These are phyloP conservation scores for Acidomyces sp. DNA, from an alignment of 495 filamentous ascomycete genomes.

Conservation along the genomic window DNA sequence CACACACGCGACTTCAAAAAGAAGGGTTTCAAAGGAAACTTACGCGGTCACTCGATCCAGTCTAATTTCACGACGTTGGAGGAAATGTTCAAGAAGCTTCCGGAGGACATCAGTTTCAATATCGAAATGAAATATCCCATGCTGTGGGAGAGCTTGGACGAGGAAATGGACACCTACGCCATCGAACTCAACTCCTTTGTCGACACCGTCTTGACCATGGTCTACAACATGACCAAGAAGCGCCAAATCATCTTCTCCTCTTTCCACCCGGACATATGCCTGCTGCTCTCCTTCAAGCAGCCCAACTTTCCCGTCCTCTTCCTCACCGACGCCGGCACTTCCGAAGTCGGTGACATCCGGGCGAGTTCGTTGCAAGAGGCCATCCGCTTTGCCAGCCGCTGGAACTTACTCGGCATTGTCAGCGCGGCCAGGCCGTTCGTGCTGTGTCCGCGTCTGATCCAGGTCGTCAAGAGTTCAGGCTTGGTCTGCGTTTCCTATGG, in stretches of 20 bases:
- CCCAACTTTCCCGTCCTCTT: constrained; percentile 91
- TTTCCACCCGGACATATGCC: constrained; percentile 94
- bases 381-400: constrained; percentile 80
- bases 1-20: constrained; percentile 89
- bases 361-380: constrained; percentile 89
- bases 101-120: constrained; percentile 77
- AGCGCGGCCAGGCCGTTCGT: constrained; percentile 72
- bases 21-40: constrained; percentile 91
- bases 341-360: constrained; percentile 71
- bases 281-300: constrained; percentile 89
- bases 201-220: constrained; percentile 77
- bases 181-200: constrained; percentile 96
- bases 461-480: constrained; percentile 89
- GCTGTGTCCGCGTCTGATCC: constrained; percentile 76
- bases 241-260: constrained; percentile 88
- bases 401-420: constrained; percentile 90
- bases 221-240: constrained; percentile 60
- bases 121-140: constrained; percentile 99
- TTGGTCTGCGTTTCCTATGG: constrained; percentile 96
- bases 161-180: constrained; percentile 95
- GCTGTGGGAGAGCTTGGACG: constrained; percentile 82
- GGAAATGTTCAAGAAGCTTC: constrained; percentile 78
- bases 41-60: constrained; percentile 83
- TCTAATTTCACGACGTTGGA: constrained; percentile 88
- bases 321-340: constrained; percentile 73